Conservation (phyloP, 768 basidiomycete genomes). For the Naganishia vishniacii region DNA sequence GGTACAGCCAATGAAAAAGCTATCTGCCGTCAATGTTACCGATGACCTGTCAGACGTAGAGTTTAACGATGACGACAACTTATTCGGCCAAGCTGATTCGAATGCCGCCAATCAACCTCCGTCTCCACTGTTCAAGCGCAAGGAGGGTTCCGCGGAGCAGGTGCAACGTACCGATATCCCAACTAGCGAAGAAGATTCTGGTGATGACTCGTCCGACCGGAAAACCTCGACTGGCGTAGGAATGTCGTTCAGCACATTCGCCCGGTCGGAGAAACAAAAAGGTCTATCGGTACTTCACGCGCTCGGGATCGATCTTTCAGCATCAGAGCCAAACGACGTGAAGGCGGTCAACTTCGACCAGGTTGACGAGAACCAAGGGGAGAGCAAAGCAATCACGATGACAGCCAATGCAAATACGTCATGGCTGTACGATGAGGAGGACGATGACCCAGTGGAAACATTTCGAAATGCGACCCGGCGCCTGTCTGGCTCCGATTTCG, state of each 20-base stretch:
- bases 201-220: not conserved
- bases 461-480: not conserved
- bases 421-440: constrained; percentile 15
- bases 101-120: not conserved
- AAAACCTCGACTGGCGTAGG: not conserved
- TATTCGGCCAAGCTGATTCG: not conserved
- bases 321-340: not conserved
- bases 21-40: not conserved
- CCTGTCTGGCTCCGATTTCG: not conserved
- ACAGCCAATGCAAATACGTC: not conserved
- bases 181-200: not conserved
- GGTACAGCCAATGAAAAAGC: not conserved
- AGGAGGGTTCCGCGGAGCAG: not conserved
- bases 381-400: constrained; percentile 7
- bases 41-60: constrained; percentile 1
- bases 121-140: constrained; percentile 4
- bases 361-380: too few species aligned
- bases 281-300: constrained; percentile 21
- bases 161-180: not conserved
- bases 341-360: not conserved
- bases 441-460: constrained; percentile 2
- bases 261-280: constrained; percentile 7
- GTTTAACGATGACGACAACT: constrained; percentile 15
- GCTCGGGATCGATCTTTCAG: constrained; percentile 17
- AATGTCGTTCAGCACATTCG: constrained; percentile 2